These are phyloP conservation scores for Candida patagonica DNA, from an alignment of 805 yeast species.

Conservation along the genomic window DNA sequence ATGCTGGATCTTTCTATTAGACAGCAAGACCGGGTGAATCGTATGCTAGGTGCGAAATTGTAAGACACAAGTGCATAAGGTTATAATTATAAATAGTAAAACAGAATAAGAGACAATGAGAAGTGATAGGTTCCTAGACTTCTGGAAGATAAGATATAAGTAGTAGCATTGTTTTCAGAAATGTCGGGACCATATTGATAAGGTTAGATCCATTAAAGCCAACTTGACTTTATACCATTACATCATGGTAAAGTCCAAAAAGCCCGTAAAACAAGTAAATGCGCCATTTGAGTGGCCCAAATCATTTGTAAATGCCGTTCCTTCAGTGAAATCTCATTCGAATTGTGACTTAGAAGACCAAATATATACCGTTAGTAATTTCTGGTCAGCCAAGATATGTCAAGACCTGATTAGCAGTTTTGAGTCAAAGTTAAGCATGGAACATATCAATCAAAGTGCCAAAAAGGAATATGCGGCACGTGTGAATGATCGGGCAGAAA, in stretches of 20 bases:
- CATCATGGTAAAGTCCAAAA: too few species aligned
- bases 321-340: background rate
- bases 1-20: conserved; percentile 35
- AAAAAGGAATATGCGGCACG: conserved; percentile 46
- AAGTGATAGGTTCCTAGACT: too few species aligned
- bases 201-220: too few species aligned
- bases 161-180: too few species aligned
- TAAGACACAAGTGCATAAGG: too few species aligned
- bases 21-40: conserved; percentile 32
- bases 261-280: too few species aligned
- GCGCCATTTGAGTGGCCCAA: background rate
- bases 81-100: too few species aligned
- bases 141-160: too few species aligned
- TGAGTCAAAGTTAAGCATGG: conserved; percentile 6
- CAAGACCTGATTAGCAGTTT: conserved; percentile 15
- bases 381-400: conserved; percentile 10
- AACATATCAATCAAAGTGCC: conserved; percentile 36
- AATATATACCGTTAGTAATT: conserved; percentile 12
- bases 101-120: too few species aligned
- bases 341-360: conserved; percentile 9
- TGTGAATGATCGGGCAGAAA: conserved; percentile 41
- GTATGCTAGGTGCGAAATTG: conserved; percentile 32
- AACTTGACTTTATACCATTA: too few species aligned
- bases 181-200: too few species aligned
- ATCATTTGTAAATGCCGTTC: background rate